A percentile compares a stretch with the other conserved stretches of the same genome.
phyloP scores from a whole-genome alignment of 352 stramenopile genomes.

The Peronospora belbahrii region DNA sequence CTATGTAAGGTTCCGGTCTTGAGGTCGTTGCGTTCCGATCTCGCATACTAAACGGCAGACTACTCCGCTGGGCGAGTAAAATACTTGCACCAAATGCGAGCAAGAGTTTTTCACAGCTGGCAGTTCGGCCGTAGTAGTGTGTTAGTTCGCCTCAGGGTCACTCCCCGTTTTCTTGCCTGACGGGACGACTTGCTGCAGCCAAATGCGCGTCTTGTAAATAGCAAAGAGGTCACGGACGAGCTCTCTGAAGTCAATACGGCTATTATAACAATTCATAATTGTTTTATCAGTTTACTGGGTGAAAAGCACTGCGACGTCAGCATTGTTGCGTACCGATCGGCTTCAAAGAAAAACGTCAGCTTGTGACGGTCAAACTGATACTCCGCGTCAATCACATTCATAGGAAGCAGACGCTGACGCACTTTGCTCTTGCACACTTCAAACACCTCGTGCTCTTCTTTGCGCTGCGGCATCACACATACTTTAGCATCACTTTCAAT shows the following conservation, averaged over 20 bases:
- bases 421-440: conserved; percentile 96
- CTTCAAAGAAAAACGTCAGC: conserved; percentile 98
- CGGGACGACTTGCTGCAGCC: conserved; percentile 93
- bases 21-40: conserved; percentile 24
- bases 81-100: conserved; percentile 9
- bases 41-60: conserved; percentile 13
- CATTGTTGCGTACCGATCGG: conserved; percentile 73
- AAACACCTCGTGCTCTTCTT: conserved; percentile 94
- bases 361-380: conserved; percentile 99
- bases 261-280: conserved; percentile 10
- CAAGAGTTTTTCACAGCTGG: conserved; percentile 7
- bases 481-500: neutral
- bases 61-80: conserved; percentile 14
- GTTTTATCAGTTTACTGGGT: conserved; percentile 1
- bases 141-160: conserved; percentile 54
- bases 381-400: conserved; percentile 96
- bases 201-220: conserved; percentile 98
- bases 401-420: conserved; percentile 89
- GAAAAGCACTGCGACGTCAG: neutral
- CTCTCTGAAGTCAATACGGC: conserved; percentile 96
- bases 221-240: conserved; percentile 96
- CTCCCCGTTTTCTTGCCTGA: conserved; percentile 56
- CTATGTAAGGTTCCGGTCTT: conserved; percentile 21
- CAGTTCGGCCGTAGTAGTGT: conserved; percentile 1
- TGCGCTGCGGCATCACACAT: conserved; percentile 35